Evolutionary conservation across 2,329 filamentous ascomycete genomes (phyloP).

Genomic region (Apiospora saccharicola): DNA sequence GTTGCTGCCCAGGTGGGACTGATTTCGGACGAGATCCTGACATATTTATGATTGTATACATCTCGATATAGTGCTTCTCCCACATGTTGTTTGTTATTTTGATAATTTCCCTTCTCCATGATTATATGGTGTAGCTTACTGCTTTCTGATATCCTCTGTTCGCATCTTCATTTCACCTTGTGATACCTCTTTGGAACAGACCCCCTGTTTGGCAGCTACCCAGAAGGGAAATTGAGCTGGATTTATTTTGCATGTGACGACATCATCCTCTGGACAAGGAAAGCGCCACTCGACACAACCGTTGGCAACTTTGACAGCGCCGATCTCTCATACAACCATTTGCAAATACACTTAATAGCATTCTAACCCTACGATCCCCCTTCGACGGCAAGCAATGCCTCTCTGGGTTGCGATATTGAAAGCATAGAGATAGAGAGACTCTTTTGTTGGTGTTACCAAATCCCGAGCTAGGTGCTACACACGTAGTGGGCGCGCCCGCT

Average conservation of each 20-base stretch:
- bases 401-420: conserved; percentile 4
- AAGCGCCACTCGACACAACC: background rate
- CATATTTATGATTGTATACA: conserved; percentile 13
- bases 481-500: background rate
- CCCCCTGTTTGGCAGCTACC: background rate
- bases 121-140: background rate
- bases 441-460: conserved; percentile 7
- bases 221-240: conserved; percentile 5
- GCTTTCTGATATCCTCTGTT: background rate
- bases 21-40: conserved; percentile 15
- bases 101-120: background rate
- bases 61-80: background rate
- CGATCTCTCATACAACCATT: background rate
- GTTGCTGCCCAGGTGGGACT: conserved; percentile 14
- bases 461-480: conserved; percentile 21
- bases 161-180: background rate
- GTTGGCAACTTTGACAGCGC: conserved; percentile 13
- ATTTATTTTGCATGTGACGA: conserved; percentile 22
- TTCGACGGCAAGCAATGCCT: conserved; percentile 33
- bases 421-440: background rate
- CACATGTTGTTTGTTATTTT: background rate
- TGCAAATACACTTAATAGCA: background rate
- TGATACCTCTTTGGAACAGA: background rate
- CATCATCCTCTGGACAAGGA: background rate
- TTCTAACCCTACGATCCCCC: conserved; percentile 26